A percentile compares a stretch with the other conserved stretches of the same genome.
Conservation (phyloP, 2,329 filamentous ascomycete genomes). For the Ophiostoma pallidulum region DNA sequence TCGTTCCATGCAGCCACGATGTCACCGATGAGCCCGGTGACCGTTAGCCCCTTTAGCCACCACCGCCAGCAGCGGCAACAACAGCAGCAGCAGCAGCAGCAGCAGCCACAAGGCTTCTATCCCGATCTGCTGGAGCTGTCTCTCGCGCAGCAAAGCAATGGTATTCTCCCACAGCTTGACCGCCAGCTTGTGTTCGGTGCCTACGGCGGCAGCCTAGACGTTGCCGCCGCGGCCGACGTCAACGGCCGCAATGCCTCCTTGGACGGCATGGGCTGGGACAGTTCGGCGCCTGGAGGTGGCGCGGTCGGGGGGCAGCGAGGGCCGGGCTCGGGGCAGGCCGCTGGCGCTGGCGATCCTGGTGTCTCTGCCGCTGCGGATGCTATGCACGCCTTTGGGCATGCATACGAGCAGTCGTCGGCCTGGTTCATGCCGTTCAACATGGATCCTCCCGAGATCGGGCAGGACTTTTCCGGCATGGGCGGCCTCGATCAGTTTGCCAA, state of each 20-base stretch:
- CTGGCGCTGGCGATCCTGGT: neutral
- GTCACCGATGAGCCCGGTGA: constrained; percentile 44
- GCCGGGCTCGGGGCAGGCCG: constrained; percentile 2
- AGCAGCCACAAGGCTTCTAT: constrained; percentile 31
- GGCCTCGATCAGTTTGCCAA: constrained; percentile 40
- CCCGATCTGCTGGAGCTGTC: constrained; percentile 45
- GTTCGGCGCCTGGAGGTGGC: constrained; percentile 13
- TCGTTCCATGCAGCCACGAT: constrained; percentile 33
- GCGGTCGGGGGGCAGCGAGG: neutral
- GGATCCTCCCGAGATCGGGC: constrained; percentile 58
- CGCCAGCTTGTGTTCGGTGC: constrained; percentile 67
- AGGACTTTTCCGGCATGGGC: constrained; percentile 34
- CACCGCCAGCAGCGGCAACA: constrained; percentile 19
- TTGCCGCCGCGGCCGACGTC: constrained; percentile 24
- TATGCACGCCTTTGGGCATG: constrained; percentile 23
- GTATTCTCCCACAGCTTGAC: constrained; percentile 59
- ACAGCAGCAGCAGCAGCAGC: constrained; percentile 14
- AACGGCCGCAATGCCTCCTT: constrained; percentile 32
- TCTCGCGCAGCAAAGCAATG: constrained; percentile 37
- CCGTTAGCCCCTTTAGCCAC: constrained; percentile 29
- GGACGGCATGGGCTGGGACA: constrained; percentile 34
- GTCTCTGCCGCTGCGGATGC: constrained; percentile 11
- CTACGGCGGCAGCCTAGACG: constrained; percentile 49
- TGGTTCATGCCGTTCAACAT: constrained; percentile 95
- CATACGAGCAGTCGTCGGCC: constrained; percentile 49